Evolutionary conservation across 495 filamentous ascomycete genomes (phyloP).

Genomic region (Penicillium desertorum): DNA sequence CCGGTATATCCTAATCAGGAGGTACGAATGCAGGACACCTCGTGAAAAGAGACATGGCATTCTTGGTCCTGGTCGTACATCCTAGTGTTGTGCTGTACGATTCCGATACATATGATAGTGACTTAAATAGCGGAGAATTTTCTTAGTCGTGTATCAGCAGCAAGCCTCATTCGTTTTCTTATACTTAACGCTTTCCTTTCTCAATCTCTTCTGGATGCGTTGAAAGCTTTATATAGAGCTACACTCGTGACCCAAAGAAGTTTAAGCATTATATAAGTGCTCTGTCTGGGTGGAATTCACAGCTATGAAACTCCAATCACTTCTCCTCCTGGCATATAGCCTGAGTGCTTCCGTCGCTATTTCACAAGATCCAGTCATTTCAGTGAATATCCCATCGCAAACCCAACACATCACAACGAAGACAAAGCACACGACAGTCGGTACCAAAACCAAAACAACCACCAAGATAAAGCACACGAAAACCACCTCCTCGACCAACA

Average conservation of each 20-base stretch:
- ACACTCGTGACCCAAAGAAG: not conserved
- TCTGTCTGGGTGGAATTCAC: not conserved
- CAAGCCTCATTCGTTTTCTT: not conserved
- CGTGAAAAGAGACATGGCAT: not conserved
- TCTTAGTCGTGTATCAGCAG: not conserved
- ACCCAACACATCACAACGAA: not conserved
- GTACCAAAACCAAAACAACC: slow-evolving; percentile 6
- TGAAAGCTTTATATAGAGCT: slow-evolving; percentile 5
- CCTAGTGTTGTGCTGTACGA: not conserved
- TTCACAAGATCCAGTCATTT: not conserved
- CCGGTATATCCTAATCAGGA: slow-evolving; percentile 11
- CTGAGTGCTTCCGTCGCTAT: slow-evolving; percentile 2
- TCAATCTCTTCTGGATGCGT: not conserved
- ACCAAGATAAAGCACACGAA: not conserved
- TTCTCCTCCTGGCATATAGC: slow-evolving; percentile 1
- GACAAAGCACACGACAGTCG: not conserved
- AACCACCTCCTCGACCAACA: slow-evolving; percentile 1
- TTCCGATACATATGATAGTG: not conserved
- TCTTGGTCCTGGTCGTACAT: not conserved
- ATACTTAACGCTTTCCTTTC: not conserved
- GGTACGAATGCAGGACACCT: slow-evolving; percentile 8
- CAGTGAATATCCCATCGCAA: not conserved
- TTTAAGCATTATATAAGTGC: not conserved
- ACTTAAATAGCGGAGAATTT: not conserved
- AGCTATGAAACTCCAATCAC: slow-evolving; percentile 1